Evolutionary conservation across 2,329 filamentous ascomycete species (phyloP).

Genomic region (Hymenoscyphus repandus): DNA sequence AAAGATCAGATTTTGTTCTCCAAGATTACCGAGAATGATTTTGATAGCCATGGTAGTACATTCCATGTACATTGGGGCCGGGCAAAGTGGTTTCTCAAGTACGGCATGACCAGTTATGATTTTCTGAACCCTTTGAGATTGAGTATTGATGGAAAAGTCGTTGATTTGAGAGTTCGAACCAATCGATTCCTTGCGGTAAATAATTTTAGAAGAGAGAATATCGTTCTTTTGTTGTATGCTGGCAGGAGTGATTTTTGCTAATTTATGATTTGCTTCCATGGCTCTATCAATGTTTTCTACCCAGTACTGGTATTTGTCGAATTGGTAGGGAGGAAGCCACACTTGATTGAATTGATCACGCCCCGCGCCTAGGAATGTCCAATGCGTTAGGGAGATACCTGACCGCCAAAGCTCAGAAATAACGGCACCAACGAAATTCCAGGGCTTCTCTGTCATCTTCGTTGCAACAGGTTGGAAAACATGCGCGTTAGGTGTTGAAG

Average conservation of each 20-base stretch:
- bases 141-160: too few relatives aligned
- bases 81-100: neutral
- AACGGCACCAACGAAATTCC: slow-evolving; percentile 20
- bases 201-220: neutral
- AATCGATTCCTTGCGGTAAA: too few relatives aligned
- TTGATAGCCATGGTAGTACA: neutral
- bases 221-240: neutral
- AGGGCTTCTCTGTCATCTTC: neutral
- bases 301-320: slow-evolving; percentile 33
- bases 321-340: slow-evolving; percentile 34
- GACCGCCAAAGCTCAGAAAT: slow-evolving; percentile 28
- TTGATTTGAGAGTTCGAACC: too few relatives aligned
- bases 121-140: too few relatives aligned
- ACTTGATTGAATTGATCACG: neutral
- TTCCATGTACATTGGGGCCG: neutral
- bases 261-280: neutral
- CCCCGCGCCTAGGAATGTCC: slow-evolving; percentile 24
- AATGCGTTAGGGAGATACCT: slow-evolving; percentile 27
- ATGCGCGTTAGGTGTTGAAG: neutral
- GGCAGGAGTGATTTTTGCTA: neutral
- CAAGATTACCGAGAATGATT: neutral
- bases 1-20: neutral
- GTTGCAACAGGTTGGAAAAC: neutral
- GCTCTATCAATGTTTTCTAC: slow-evolving; percentile 9
- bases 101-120: neutral